Base-by-base conservation (phyloP, 2,329 filamentous ascomycete species). In the Xylaria sp. region DNA sequence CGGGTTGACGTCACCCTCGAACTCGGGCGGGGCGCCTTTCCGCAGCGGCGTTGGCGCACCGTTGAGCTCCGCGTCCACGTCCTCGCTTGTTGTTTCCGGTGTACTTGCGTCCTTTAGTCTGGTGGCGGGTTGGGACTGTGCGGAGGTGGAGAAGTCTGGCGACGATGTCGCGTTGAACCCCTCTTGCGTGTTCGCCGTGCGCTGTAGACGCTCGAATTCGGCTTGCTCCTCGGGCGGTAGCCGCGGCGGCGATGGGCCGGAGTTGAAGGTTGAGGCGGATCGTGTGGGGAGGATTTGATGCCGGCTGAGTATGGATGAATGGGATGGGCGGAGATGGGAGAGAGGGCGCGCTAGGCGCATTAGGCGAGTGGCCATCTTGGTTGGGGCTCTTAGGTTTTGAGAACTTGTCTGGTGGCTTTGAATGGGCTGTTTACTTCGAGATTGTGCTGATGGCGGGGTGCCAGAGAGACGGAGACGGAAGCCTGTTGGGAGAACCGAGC, bases 1-100 rank as follows among this genome's bases (percentile, higher is more conserved):
- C 2, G 95, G 95, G 76, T 99, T 98, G 57, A 82, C 84, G 55
- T 98, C 93, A 60, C 95, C 95, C 68, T 94, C 88, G 71, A 99
- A 99, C 79, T 98, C 94, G 1, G 95, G 93, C 71, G 88, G 85
- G 43, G 93, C 90, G 35, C 94, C 94, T 55, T 73, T 74, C 19
- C 73, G 69, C 19, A 75, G 66, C n/a, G 94, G 73, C 1, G 59
- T 61, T 35, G 57, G 43, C 41, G 17, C 10, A 6, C 4, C 25
- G n/a, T 7, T 21, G 19, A 13, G 15, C 7, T 33, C 21, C 11
- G 10, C n/a, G 9, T 19, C 27, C 31, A 17, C 31, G 8, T n/a
- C 9, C 11, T 29, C 4, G 11, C 53, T 23, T 13, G 64, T 38
- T 17, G 51, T 31, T 3, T 43, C 46, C 13, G 23, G 7, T 17